Base-by-base conservation (phyloP, 2,329 filamentous ascomycete species). In the Colletotrichum tanaceti region DNA sequence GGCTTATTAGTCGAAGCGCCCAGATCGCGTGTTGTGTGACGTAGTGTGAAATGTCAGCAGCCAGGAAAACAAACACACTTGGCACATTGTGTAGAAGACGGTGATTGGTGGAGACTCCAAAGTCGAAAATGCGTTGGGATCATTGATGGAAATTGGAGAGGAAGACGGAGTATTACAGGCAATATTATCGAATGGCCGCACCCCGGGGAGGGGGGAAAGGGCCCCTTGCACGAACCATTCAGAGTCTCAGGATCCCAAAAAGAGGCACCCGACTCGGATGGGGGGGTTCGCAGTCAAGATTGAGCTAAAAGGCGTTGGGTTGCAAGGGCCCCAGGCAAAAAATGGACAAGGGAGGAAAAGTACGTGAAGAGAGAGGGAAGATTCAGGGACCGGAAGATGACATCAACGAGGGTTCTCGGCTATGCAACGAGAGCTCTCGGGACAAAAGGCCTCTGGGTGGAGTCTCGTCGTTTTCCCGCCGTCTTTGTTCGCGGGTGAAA, bases 391-490 rank as follows among this genome's bases (percentile, higher is more conserved):
- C 55, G 49, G 38, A 55, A 66, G 39, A 65, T 68, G 62, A 65
- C 62, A 68, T 68, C 65, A 68, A 68, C 65, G 65, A 68, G 65
- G 65, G 65, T 68, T 68, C 65, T 68, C 65, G 65, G 65, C 62
- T 68, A 68, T 65, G 65, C 50, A 32, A 65, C 65, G 55, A 68
- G 43, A n/a, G n/a, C 32, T 57, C 43, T 68, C 65, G 65, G 65
- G 54, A 68, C 32, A 28, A 50, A 50, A 9, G 32, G n/a, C n/a
- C n/a, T 41, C 38, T 65, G 54, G 62, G 65, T 68, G 65, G 65
- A 65, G 62, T 39, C 50, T 46, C 7, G 5, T 6, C 28, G 28
- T 28, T 28, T 28, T 28, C 28, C 1, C n/a, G n/a, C n/a, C n/a
- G 28, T 24, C 50, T 35, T 58, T 68, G 55, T 68, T 58, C 32